Evolutionary conservation across 495 filamentous ascomycete species (phyloP).

Genomic region (Cercophora sp.): DNA sequence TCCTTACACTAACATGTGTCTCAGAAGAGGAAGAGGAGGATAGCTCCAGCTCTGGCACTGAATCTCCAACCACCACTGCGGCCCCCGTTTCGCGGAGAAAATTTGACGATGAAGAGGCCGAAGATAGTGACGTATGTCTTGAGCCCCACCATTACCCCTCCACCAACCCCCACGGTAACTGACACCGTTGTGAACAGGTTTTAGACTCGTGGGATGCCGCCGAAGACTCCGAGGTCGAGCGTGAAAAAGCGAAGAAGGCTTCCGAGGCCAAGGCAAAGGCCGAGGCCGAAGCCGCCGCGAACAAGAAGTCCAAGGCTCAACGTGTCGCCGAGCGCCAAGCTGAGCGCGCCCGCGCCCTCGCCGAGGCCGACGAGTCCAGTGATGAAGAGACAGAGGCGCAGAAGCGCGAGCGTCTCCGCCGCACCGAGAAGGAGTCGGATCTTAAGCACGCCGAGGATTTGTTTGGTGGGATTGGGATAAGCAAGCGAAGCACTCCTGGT

Average conservation of each 20-base stretch:
- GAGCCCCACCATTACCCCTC: background rate
- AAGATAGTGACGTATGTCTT: conserved; percentile 73
- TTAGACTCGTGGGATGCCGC: conserved; percentile 96
- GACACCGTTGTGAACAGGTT: conserved; percentile 51
- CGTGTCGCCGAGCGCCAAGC: conserved; percentile 75
- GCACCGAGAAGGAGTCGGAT: conserved; percentile 82
- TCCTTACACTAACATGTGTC: conserved; percentile 35
- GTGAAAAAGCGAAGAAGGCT: conserved; percentile 85
- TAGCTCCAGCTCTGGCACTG: conserved; percentile 55
- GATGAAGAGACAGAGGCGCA: conserved; percentile 69
- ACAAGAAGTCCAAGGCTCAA: conserved; percentile 85
- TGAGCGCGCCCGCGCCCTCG: conserved; percentile 45
- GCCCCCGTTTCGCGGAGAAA: conserved; percentile 45
- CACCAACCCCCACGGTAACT: conserved; percentile 9
- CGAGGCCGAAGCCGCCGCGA: conserved; percentile 83
- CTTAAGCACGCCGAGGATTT: conserved; percentile 89
- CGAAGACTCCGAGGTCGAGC: conserved; percentile 94
- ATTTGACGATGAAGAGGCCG: conserved; percentile 91
- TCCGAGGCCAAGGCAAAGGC: conserved; percentile 85
- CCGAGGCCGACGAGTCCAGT: conserved; percentile 53
- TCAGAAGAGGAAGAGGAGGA: conserved; percentile 63
- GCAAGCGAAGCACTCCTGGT: conserved; percentile 55
- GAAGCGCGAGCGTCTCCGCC: conserved; percentile 66
- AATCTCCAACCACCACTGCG: conserved; percentile 58
- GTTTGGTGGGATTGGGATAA: conserved; percentile 75